These are phyloP conservation scores for Aspergillus baeticus DNA, from an alignment of 495 filamentous ascomycete genomes.

Conservation along the genomic window DNA sequence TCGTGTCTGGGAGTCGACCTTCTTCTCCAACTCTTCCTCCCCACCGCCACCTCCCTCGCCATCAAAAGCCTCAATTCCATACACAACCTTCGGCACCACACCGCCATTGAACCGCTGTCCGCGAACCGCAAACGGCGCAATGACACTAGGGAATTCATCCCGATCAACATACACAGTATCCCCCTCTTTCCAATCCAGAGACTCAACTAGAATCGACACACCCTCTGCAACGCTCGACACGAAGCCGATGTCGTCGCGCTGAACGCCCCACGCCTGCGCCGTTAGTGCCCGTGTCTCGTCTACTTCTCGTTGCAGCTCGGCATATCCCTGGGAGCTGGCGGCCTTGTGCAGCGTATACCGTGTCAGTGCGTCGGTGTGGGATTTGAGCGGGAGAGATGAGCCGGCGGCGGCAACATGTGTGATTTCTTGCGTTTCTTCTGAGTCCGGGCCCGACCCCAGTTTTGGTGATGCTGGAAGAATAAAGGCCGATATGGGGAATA, in stretches of 20 bases:
- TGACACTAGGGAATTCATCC: slow-evolving; percentile 7
- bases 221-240: slow-evolving; percentile 2
- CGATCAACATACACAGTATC: slow-evolving; percentile 4
- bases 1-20: background rate
- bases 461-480: too few relatives aligned
- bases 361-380: background rate
- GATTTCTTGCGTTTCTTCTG: background rate
- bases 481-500: too few relatives aligned
- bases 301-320: too few relatives aligned
- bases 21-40: background rate
- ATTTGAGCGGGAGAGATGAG: background rate
- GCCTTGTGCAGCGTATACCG: too few relatives aligned
- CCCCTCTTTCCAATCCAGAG: background rate
- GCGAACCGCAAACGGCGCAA: slow-evolving; percentile 1
- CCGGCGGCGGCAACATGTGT: background rate
- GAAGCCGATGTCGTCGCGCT: background rate
- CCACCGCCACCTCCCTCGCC: too few relatives aligned
- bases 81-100: background rate
- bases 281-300: background rate
- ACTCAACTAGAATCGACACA: background rate
- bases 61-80: too few relatives aligned
- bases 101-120: background rate
- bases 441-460: too few relatives aligned
- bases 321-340: too few relatives aligned
- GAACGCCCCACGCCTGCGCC: background rate